Base-by-base conservation (phyloP, 2,329 filamentous ascomycete genomes). In the Coniochaeta sp. region DNA sequence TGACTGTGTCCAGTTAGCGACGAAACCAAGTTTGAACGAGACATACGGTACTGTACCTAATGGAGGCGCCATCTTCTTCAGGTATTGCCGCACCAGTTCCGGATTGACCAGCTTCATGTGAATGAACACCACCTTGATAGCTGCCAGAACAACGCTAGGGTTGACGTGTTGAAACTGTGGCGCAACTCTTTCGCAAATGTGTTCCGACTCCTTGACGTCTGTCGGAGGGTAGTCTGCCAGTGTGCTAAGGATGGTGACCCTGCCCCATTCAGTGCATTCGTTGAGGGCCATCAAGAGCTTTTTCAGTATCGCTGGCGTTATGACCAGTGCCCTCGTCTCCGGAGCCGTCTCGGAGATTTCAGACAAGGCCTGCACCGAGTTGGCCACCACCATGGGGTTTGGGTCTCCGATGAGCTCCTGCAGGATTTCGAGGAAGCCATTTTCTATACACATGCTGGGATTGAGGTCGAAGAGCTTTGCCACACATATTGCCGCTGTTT, bases 161-260 rank as follows among this genome's bases (percentile, higher is more conserved):
- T 99, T 99, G 70, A 96, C 93, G 71, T 99, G 95, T 76, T 99
- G 95, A 73, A 99, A 99, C 71, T 99, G 95, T 44, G 95, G 95
- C 58, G 91, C 87, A 38, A 98, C 93, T 69, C 95, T 83, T 79
- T 99, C 95, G 75, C 95, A 99, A 61, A 99, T 97, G 73, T 98
- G 95, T 77, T 99, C 95, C 60, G 93, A 89, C 77, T 99, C 95
- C 77, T 97, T 98, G 62, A 92, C 81, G 72, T 98, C 93, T n/a
- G 79, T 72, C 0, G 93, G 87, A 66, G 86, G 87, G 76, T 98
- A 98, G 69, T 96, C 89, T 47, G 95, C 92, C 64, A 99, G 76
- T 0, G 91, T 96, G 12, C 89, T 89, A 64, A 99, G 78, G 61
- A 99, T 96, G 0, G 93, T 98, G 34, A 99, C 93, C 66, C 95